Conservation (phyloP, 148 eudicot genomes). For the Fagopyrum homotropicum region DNA sequence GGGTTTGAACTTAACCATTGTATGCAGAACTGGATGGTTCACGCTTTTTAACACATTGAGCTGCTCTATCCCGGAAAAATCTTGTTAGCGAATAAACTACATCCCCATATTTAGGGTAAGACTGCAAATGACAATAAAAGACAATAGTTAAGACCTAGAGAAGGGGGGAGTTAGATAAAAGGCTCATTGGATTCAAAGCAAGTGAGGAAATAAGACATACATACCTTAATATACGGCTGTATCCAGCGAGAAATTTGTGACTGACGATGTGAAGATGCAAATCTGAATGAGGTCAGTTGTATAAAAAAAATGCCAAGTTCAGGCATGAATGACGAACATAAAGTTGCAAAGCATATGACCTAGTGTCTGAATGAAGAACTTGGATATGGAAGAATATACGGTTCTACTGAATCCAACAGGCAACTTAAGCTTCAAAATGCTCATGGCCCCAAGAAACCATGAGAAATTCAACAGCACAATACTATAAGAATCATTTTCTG, state of each 20-base stretch:
- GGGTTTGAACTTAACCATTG: constrained; percentile 31
- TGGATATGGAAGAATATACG: background rate
- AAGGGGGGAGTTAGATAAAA: background rate
- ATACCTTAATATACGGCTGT: constrained; percentile 90
- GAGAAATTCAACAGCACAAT: background rate
- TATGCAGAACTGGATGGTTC: constrained; percentile 25
- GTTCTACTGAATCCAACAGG: background rate
- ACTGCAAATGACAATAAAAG: constrained; percentile 41
- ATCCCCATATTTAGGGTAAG: constrained; percentile 86
- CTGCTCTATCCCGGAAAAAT: constrained; percentile 67
- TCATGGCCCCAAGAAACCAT: background rate
- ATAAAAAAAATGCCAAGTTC: background rate
- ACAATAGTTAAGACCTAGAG: constrained; percentile 6
- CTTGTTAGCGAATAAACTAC: constrained; percentile 84
- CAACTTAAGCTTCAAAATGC: background rate
- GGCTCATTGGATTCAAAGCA: background rate
- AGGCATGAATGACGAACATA: background rate
- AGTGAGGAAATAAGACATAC: background rate
- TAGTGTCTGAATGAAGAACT: background rate
- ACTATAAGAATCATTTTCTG: background rate
- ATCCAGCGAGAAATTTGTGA: constrained; percentile 89
- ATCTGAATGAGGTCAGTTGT: constrained; percentile 38
- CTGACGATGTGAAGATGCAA: constrained; percentile 64
- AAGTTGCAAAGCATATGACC: background rate
- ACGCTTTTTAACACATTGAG: constrained; percentile 44